Conservation (phyloP, 1,284 basidiomycete species). For the Singerocomus inundabilis region DNA sequence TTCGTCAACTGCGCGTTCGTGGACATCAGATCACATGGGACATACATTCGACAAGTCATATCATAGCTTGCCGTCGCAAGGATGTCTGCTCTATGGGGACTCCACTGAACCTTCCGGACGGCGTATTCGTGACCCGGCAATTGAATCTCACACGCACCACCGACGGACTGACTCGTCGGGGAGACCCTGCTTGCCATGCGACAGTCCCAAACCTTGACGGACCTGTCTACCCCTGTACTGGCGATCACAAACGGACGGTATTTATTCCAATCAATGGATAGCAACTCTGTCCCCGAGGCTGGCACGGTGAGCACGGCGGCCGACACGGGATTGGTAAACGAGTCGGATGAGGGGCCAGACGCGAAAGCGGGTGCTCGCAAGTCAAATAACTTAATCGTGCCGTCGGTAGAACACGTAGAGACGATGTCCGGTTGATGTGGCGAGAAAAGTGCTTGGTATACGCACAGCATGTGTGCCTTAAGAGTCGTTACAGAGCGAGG, state of each 20-base stretch:
- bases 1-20: neutral
- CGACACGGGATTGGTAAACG: slow-evolving; percentile 61
- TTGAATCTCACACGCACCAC: slow-evolving; percentile 65
- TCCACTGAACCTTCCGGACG: slow-evolving; percentile 79
- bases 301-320: slow-evolving; percentile 69
- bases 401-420: slow-evolving; percentile 84
- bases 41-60: slow-evolving; percentile 92
- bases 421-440: slow-evolving; percentile 84
- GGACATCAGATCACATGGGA: slow-evolving; percentile 17
- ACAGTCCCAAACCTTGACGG: slow-evolving; percentile 82
- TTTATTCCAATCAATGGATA: slow-evolving; percentile 92
- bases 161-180: slow-evolving; percentile 51
- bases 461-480: slow-evolving; percentile 79
- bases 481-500: slow-evolving; percentile 78
- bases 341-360: slow-evolving; percentile 44
- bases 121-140: slow-evolving; percentile 81
- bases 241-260: slow-evolving; percentile 80
- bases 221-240: slow-evolving; percentile 79
- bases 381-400: slow-evolving; percentile 80
- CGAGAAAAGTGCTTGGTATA: slow-evolving; percentile 89
- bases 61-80: slow-evolving; percentile 90
- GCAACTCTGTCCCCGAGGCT: slow-evolving; percentile 67
- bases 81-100: slow-evolving; percentile 70
- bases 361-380: slow-evolving; percentile 57
- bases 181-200: slow-evolving; percentile 65